phyloP scores from a whole-genome alignment of 495 filamentous ascomycete genomes.

The Tricharina praecox region DNA sequence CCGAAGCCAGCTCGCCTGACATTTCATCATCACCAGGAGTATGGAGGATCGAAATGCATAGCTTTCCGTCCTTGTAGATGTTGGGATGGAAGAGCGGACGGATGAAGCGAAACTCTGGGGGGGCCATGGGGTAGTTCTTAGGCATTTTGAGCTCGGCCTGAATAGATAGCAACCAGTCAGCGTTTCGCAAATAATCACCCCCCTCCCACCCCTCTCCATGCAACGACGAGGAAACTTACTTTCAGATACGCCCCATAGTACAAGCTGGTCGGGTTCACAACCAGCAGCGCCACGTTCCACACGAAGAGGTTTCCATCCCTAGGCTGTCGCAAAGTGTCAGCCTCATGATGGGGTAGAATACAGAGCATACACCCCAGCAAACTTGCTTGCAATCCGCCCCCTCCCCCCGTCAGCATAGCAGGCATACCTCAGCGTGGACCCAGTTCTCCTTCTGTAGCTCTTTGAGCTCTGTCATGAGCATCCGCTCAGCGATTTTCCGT shows the following conservation, averaged over 20 bases:
- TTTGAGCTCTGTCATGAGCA: constrained; percentile 82
- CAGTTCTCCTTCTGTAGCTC: constrained; percentile 70
- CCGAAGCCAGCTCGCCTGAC: constrained; percentile 66
- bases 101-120: constrained; percentile 81
- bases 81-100: constrained; percentile 81
- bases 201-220: too few species aligned
- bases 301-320: constrained; percentile 59
- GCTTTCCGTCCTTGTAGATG: constrained; percentile 71
- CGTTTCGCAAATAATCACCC: background rate
- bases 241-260: constrained; percentile 91
- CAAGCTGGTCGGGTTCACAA: constrained; percentile 75
- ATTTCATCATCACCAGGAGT: constrained; percentile 77
- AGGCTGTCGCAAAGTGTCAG: constrained; percentile 30
- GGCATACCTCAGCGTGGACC: constrained; percentile 68
- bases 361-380: background rate
- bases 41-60: constrained; percentile 96
- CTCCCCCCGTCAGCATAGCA: background rate
- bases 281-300: constrained; percentile 77
- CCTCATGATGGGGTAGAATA: background rate
- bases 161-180: background rate
- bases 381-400: background rate
- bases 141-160: constrained; percentile 72
- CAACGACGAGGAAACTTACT: constrained; percentile 25
- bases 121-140: constrained; percentile 73
- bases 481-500: constrained; percentile 44